Percentiles rank a stretch among this genome's conserved stretches.
phyloP scores from a whole-genome alignment of 2,329 filamentous ascomycete genomes.

The Colletotrichum sp. region DNA sequence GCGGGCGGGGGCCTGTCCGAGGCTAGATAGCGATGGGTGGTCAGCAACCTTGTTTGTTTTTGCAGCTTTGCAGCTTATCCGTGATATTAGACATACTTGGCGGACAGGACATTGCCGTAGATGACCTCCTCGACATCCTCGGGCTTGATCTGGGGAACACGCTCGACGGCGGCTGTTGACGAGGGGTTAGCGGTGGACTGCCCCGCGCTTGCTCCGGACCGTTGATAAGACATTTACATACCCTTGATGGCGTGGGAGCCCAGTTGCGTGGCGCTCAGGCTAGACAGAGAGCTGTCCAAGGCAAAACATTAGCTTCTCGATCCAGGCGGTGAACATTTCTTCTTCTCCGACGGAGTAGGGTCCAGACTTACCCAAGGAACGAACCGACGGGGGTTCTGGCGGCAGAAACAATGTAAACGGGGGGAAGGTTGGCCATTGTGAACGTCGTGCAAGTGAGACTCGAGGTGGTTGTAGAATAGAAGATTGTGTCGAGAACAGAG shows the following conservation, averaged over 20 bases:
- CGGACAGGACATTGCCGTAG: constrained; percentile 97
- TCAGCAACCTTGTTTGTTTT: not conserved
- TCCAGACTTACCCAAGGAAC: constrained; percentile 78
- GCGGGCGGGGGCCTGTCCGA: constrained; percentile 94
- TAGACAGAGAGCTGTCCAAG: constrained; percentile 77
- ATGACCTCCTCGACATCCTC: constrained; percentile 95
- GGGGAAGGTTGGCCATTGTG: constrained; percentile 79
- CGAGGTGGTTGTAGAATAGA: not conserved
- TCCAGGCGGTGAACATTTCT: constrained; percentile 9
- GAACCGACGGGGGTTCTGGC: constrained; percentile 91
- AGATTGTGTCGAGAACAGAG: not conserved
- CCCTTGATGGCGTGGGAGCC: constrained; percentile 93
- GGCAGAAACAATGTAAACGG: constrained; percentile 95
- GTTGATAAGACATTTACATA: constrained; percentile 42
- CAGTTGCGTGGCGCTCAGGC: constrained; percentile 83
- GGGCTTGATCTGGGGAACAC: constrained; percentile 84
- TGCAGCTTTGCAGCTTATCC: not conserved
- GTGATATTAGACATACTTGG: constrained; percentile 69
- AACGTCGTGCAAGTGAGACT: not conserved
- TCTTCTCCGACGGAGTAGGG: not conserved
- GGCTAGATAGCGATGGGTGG: constrained; percentile 52
- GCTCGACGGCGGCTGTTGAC: constrained; percentile 74
- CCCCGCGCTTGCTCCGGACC: not conserved
- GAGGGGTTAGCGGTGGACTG: constrained; percentile 9
- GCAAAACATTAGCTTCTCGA: not conserved